Percentiles rank a stretch among this genome's conserved stretches.
Evolutionary conservation across 1,139 yeast species (phyloP).

Genomic region (Geotrichum cucujoidarum): DNA sequence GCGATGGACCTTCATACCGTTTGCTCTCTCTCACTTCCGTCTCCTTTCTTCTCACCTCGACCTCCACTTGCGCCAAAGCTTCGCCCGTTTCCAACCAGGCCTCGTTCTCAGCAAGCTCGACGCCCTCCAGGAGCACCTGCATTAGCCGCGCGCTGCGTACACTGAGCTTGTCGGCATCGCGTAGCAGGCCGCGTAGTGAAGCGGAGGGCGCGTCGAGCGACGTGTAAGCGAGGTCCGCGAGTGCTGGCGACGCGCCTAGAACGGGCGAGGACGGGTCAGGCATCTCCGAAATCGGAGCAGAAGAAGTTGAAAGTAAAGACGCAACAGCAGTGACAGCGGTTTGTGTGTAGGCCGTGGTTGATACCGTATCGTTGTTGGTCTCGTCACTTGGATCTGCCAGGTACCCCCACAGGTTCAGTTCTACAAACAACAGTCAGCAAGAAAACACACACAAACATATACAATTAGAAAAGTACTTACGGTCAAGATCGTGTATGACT

Average conservation of each 20-base stretch:
- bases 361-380: conserved; percentile 2
- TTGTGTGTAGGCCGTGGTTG: too few relatives aligned
- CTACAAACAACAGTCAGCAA: not conserved
- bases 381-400: not conserved
- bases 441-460: not conserved
- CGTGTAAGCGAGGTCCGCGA: conserved; percentile 8
- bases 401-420: conserved; percentile 3
- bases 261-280: conserved; percentile 7
- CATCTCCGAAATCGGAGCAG: too few relatives aligned
- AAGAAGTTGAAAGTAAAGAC: not conserved
- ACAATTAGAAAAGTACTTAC: not conserved
- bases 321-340: too few relatives aligned
- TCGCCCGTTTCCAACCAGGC: conserved; percentile 22
- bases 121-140: conserved; percentile 19
- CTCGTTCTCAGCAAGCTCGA: conserved; percentile 20
- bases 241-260: conserved; percentile 1
- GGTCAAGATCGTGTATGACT: not conserved
- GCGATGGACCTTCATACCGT: conserved; percentile 1
- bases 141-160: conserved; percentile 24
- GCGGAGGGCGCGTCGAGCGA: conserved; percentile 4
- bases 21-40: not conserved
- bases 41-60: conserved; percentile 17
- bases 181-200: conserved; percentile 16
- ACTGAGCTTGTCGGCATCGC: conserved; percentile 21
- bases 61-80: conserved; percentile 20